phyloP scores from a whole-genome alignment of 2,329 filamentous ascomycete genomes.

The Fusarium transvaalense region DNA sequence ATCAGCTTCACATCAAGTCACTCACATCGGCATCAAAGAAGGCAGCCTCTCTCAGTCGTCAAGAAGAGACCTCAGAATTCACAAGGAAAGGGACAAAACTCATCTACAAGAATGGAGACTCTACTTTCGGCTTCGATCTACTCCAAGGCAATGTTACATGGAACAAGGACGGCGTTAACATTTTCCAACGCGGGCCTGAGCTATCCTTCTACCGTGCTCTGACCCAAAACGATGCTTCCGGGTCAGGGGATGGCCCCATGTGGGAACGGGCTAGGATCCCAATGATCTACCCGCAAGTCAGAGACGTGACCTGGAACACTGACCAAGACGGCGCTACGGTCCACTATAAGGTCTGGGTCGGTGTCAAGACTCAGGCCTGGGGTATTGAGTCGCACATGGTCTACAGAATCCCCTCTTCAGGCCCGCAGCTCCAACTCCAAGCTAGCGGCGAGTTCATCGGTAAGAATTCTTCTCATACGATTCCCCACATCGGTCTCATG shows the following conservation, averaged over 20 bases:
- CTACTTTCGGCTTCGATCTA: constrained; percentile 6
- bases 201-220: constrained; percentile 17
- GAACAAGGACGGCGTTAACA: neutral
- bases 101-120: neutral
- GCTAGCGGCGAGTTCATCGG: neutral
- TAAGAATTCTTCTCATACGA: constrained; percentile 3
- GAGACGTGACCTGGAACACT: neutral
- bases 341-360: constrained; percentile 30
- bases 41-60: neutral
- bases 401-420: constrained; percentile 2
- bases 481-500: constrained; percentile 24
- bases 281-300: constrained; percentile 16
- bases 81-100: constrained; percentile 1
- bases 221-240: constrained; percentile 16
- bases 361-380: constrained; percentile 14
- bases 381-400: constrained; percentile 23
- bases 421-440: neutral
- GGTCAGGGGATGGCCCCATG: constrained; percentile 1
- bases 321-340: accelerated
- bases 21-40: accelerated
- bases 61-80: neutral
- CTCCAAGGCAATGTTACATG: constrained; percentile 3
- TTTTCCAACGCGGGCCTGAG: constrained; percentile 21
- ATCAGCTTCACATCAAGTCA: constrained; percentile 12
- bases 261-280: constrained; percentile 10